Base-by-base conservation (phyloP, 2,329 filamentous ascomycete genomes). In the Phyllachora maydis region DNA sequence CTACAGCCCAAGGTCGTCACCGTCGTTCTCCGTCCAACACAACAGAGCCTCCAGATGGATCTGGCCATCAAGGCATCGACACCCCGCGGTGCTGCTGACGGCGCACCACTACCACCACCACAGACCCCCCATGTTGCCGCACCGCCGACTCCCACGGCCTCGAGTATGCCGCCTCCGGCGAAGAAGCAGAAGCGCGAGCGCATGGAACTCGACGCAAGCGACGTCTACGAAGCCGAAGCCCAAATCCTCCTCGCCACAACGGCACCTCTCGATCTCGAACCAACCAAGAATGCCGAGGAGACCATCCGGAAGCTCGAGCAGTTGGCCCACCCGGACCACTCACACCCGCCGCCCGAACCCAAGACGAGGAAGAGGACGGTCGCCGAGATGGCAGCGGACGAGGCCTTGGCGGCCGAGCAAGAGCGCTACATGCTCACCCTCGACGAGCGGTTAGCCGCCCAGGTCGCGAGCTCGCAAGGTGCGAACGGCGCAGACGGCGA, bases 351-450 rank as follows among this genome's bases (percentile, higher is more conserved):
- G 7, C 85, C 88, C 1, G 65, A 75, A 29, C 82, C 82, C 3
- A 93, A 92, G 56, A 73, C 72, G 6, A 63, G 88, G 27, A 95
- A 98, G 57, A 70, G 85, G 31, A 98, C 88, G 0, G 73, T 90
- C 11, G 88, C 88, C 6, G 85, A 98, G 42, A 68, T 95, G 54
- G 88, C 81, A 6, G 85, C 85, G 6, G 88, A 98, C 40, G 83
- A 98, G 49, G 85, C 88, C 1, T 61, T 81, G 29, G 81, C 82
- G 1, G 85, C 83, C 12, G 78, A 82, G 28, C 71, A 81, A 32
- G 83, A 98, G 47, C 67, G 81, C 22, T 90, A 81, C 35, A 88
- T 98, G 81, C 70, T 95, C 23, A 72, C 79, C 12, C 68, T 83
- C 48, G 88, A 98, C 39, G 85, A 93, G 36, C 65, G 81, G 5